These are phyloP conservation scores for Pseudopyricularia javanii DNA, from an alignment of 2,329 filamentous ascomycete genomes.

Conservation along the genomic window DNA sequence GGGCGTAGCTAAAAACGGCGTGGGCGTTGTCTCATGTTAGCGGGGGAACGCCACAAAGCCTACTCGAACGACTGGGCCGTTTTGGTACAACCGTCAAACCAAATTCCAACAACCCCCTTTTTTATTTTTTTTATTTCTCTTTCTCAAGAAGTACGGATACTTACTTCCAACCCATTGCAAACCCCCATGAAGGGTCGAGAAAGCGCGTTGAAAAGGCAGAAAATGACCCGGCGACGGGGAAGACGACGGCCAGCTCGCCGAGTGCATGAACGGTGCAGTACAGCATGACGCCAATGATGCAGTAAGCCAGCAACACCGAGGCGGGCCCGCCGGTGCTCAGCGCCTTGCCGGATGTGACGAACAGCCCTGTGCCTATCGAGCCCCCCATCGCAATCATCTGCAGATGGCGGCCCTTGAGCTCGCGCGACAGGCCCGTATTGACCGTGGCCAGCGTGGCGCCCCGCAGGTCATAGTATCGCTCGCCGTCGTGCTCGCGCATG, in stretches of 20 bases:
- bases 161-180: conserved; percentile 90
- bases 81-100: not conserved
- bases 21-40: not conserved
- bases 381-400: conserved; percentile 98
- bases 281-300: conserved; percentile 72
- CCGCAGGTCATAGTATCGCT: conserved; percentile 42
- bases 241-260: conserved; percentile 82
- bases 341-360: conserved; percentile 69
- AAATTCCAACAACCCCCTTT: too few species aligned
- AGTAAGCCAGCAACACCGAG: conserved; percentile 65
- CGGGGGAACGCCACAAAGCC: not conserved
- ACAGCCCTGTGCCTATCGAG: conserved; percentile 81
- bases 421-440: conserved; percentile 60
- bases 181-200: conserved; percentile 86
- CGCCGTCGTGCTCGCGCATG: conserved; percentile 21
- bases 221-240: conserved; percentile 85
- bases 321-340: conserved; percentile 65
- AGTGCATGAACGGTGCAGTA: conserved; percentile 87
- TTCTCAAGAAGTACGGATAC: too few species aligned
- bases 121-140: too few species aligned
- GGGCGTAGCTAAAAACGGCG: conserved; percentile 48
- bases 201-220: conserved; percentile 87
- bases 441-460: conserved; percentile 61
- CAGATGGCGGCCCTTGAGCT: conserved; percentile 72
- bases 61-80: not conserved